phyloP scores from a whole-genome alignment of 768 basidiomycete species.

The Tricholoma bakamatsutake region DNA sequence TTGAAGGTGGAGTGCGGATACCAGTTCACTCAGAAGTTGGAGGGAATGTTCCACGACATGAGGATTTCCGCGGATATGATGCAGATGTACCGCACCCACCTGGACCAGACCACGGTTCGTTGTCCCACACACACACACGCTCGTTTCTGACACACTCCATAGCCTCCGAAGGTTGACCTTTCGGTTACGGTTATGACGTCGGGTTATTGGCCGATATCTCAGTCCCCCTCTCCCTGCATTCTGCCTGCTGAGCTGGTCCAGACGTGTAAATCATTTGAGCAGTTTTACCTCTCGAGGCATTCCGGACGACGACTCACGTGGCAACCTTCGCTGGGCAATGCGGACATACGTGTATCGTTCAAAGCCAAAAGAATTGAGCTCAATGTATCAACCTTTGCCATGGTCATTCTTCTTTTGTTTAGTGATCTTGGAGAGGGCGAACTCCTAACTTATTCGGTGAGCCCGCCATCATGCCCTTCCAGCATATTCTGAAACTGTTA shows the following conservation, averaged over 20 bases:
- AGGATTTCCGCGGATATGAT: constrained; percentile 80
- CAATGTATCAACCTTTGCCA: constrained; percentile 85
- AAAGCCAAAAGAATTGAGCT: constrained; percentile 78
- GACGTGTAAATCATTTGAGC: constrained; percentile 74
- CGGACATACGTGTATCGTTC: constrained; percentile 82
- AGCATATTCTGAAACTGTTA: background rate
- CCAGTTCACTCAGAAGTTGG: constrained; percentile 95
- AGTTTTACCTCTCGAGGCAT: constrained; percentile 86
- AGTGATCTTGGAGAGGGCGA: constrained; percentile 65
- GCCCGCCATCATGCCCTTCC: constrained; percentile 14
- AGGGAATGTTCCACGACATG: constrained; percentile 99
- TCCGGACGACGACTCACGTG: constrained; percentile 87
- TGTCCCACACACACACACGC: background rate
- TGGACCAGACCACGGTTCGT: constrained; percentile 58
- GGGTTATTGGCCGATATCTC: constrained; percentile 90
- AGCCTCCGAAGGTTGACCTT: constrained; percentile 77
- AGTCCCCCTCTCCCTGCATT: constrained; percentile 56
- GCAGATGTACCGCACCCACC: constrained; percentile 59
- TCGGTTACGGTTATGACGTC: constrained; percentile 93
- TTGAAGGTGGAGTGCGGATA: constrained; percentile 95
- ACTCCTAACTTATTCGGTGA: constrained; percentile 69
- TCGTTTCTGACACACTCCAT: constrained; percentile 5
- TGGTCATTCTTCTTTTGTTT: constrained; percentile 86
- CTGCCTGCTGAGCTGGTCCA: constrained; percentile 60
- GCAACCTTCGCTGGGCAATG: constrained; percentile 87